Conservation (phyloP, 116 monocot species). For the Phalaenopsis hybrid region DNA sequence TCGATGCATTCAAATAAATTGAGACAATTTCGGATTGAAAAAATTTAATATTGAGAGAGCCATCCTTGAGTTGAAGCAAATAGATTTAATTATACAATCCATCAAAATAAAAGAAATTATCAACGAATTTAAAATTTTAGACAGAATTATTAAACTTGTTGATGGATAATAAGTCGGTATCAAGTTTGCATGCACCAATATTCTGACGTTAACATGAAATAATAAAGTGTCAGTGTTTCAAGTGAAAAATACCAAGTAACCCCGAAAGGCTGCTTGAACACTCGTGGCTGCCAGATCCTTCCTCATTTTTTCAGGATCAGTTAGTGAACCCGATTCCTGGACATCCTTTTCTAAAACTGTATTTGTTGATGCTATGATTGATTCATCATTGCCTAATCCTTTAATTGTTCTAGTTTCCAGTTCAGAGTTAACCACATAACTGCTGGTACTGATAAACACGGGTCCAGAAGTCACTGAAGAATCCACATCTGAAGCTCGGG, state of each 20-base stretch:
- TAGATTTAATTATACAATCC: not conserved
- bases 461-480: conserved; percentile 74
- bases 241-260: conserved; percentile 69
- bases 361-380: conserved; percentile 8
- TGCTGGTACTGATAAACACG: conserved; percentile 35
- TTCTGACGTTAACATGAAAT: not conserved
- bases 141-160: not conserved
- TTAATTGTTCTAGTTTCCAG: conserved; percentile 22
- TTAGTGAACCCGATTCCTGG: conserved; percentile 13
- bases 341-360: conserved; percentile 26
- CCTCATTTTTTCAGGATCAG: conserved; percentile 30
- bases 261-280: conserved; percentile 81
- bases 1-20: not conserved
- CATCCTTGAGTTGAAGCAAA: not conserved
- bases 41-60: not conserved
- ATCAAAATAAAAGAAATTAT: not conserved
- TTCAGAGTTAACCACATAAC: conserved; percentile 21
- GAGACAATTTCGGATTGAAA: not conserved
- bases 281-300: conserved; percentile 66
- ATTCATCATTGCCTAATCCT: conserved; percentile 17
- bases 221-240: not conserved
- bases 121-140: not conserved
- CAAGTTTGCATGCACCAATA: not conserved
- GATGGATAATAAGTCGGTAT: not conserved
- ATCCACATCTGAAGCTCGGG: conserved; percentile 19